These are phyloP conservation scores for Posidonia oceanica DNA, from an alignment of 116 monocot species.

Conservation along the genomic window DNA sequence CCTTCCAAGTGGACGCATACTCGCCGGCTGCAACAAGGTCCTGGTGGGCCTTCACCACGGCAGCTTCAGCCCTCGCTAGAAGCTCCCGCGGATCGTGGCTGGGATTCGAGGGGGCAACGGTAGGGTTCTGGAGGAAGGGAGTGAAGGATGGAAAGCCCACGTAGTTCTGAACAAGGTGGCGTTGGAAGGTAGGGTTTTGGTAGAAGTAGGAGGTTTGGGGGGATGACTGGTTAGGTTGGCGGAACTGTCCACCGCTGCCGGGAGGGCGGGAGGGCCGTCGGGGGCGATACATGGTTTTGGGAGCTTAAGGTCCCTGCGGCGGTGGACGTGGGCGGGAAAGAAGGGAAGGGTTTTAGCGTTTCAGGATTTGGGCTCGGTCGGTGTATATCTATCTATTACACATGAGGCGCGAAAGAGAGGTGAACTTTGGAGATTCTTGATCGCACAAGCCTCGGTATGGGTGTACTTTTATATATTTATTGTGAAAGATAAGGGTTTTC, in stretches of 20 bases:
- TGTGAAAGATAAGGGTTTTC: too few species aligned
- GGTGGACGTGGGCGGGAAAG: not conserved
- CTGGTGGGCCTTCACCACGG: conserved; percentile 29
- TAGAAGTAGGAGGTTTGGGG: not conserved
- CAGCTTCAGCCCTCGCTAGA: conserved; percentile 20
- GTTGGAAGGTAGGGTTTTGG: conserved; percentile 23
- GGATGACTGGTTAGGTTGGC: not conserved
- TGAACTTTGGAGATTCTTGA: too few species aligned
- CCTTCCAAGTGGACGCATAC: conserved; percentile 56
- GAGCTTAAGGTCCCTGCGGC: not conserved
- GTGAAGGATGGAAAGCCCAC: conserved; percentile 3
- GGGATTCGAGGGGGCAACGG: conserved; percentile 4
- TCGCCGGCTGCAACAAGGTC: conserved; percentile 32
- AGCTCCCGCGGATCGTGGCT: conserved; percentile 4
- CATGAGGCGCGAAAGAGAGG: too few species aligned
- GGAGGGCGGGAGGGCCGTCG: not conserved
- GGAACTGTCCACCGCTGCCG: not conserved
- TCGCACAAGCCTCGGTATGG: too few species aligned
- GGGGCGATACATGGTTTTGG: conserved; percentile 2
- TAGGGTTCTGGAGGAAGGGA: conserved; percentile 6
- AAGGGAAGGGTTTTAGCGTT: too few species aligned
- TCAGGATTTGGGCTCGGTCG: too few species aligned
- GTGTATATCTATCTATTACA: too few species aligned
- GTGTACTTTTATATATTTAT: too few species aligned
- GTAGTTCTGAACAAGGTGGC: not conserved